phyloP scores from a whole-genome alignment of 345 rosid species.

The Euphorbia peplus region DNA sequence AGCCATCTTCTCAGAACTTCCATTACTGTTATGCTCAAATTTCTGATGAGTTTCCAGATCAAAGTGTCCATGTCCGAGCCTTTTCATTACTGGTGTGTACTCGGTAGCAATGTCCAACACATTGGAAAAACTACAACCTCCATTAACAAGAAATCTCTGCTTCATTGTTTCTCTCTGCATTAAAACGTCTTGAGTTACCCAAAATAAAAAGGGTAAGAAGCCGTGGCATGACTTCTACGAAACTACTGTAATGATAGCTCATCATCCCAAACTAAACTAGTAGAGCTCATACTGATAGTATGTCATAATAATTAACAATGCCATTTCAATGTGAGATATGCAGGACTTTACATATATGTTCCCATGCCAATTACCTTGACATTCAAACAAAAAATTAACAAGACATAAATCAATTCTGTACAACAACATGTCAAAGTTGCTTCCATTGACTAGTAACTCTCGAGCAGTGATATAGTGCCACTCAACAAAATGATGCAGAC shows the following conservation, averaged over 20 bases:
- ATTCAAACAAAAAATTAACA: not conserved
- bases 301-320: not conserved
- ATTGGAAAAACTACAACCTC: slow-evolving; percentile 36
- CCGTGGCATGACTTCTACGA: too few species aligned
- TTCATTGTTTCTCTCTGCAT: slow-evolving; percentile 40
- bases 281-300: not conserved
- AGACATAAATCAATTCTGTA: not conserved
- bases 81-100: slow-evolving; percentile 44
- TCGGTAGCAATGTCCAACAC: slow-evolving; percentile 58
- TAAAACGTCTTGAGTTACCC: not conserved
- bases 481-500: not conserved
- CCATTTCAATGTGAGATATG: not conserved
- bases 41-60: slow-evolving; percentile 19
- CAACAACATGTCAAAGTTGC: not conserved
- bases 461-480: not conserved
- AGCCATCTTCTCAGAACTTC: too few species aligned
- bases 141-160: slow-evolving; percentile 34
- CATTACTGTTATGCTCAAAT: slow-evolving; percentile 13
- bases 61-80: slow-evolving; percentile 50
- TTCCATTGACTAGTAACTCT: not conserved
- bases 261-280: not conserved
- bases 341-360: not conserved
- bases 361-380: not conserved
- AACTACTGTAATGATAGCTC: too few species aligned
- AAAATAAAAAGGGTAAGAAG: not conserved